A percentile compares a stretch with the other conserved stretches of the same genome.
These are phyloP conservation scores for Nannochloropsis gaditana DNA, from an alignment of 108 stramenopile genomes.

Conservation along the genomic window DNA sequence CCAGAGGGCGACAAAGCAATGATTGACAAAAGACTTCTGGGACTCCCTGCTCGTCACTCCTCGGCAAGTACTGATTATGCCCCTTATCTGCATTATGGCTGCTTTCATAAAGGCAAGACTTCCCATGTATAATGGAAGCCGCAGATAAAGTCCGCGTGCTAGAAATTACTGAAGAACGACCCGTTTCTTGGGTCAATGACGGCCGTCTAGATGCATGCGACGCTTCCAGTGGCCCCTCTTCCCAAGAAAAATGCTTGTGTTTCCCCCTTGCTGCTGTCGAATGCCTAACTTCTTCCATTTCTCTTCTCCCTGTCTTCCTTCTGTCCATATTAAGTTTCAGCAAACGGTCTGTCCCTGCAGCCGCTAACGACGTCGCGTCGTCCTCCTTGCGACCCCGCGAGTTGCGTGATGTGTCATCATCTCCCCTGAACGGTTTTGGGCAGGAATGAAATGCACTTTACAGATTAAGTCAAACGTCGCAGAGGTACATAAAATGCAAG, in stretches of 20 bases:
- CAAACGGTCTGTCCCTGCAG: conserved; percentile 3
- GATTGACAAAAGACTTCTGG: background rate
- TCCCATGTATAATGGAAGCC: background rate
- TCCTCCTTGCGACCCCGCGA: background rate
- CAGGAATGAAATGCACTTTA: background rate
- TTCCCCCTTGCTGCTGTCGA: background rate
- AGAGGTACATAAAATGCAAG: background rate
- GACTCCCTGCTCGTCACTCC: background rate
- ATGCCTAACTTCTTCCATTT: background rate
- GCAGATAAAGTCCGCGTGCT: background rate
- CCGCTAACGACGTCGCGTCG: background rate
- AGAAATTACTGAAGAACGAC: background rate
- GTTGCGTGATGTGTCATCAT: background rate
- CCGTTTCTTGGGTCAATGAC: background rate
- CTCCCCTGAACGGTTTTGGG: background rate
- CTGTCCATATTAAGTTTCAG: background rate
- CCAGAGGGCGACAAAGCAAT: conserved; percentile 16
- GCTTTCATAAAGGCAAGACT: background rate
- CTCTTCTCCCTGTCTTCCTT: background rate
- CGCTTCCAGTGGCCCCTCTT: background rate
- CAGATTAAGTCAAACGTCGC: background rate
- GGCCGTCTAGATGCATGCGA: background rate
- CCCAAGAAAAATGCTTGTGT: background rate
- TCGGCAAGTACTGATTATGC: background rate
- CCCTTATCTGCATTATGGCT: background rate